Conservation (phyloP, 768 basidiomycete species). For the Exsudoporus frostii region DNA sequence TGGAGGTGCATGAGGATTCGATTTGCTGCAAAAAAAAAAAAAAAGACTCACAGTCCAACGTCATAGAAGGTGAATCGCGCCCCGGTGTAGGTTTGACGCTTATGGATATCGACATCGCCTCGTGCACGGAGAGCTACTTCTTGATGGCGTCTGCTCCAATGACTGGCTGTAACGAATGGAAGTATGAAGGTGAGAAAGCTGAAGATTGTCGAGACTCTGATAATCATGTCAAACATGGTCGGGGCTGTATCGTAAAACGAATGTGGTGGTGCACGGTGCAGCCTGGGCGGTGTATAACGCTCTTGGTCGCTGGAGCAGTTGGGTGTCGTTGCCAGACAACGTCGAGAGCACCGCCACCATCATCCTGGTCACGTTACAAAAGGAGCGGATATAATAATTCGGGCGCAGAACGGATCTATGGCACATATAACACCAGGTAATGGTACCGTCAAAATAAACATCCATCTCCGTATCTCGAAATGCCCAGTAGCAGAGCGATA, state of each 20-base stretch:
- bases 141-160: constrained; percentile 40
- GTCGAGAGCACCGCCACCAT: constrained; percentile 11
- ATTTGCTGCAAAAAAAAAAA: neutral
- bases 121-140: constrained; percentile 48
- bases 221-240: constrained; percentile 13
- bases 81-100: constrained; percentile 32
- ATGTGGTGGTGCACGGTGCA: constrained; percentile 13
- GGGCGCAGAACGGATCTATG: constrained; percentile 4
- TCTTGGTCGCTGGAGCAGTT: neutral
- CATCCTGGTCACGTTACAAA: neutral
- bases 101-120: constrained; percentile 39
- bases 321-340: constrained; percentile 20
- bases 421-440: constrained; percentile 17
- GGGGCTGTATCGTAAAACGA: constrained; percentile 16
- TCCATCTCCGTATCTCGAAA: constrained; percentile 8
- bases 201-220: constrained; percentile 29
- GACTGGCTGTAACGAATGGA: constrained; percentile 33
- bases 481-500: constrained; percentile 6
- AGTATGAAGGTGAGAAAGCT: constrained; percentile 35
- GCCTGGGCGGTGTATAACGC: constrained; percentile 4
- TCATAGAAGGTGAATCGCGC: constrained; percentile 56
- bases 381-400: neutral
- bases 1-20: constrained; percentile 2
- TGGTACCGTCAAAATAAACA: constrained; percentile 4
- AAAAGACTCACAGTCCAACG: constrained; percentile 44